A percentile compares a stretch with the other conserved stretches of the same genome.
Conservation (phyloP, 1,139 yeast genomes). For the Saccharomyces hybrid region DNA sequence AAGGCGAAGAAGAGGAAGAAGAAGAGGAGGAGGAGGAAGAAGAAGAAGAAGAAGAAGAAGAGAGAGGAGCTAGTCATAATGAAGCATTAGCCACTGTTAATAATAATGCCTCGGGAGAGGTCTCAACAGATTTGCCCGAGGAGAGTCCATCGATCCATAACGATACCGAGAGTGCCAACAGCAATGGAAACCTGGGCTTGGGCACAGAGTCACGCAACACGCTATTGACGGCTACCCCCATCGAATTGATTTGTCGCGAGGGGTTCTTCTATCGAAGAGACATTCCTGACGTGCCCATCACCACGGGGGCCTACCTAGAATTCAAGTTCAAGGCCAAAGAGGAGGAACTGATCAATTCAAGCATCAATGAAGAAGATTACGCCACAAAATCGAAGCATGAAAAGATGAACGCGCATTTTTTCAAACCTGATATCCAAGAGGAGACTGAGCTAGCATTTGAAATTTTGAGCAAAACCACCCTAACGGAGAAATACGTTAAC, state of each 20-base stretch:
- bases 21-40: too few relatives aligned
- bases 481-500: constrained; percentile 30
- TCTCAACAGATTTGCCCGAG: neutral
- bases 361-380: constrained; percentile 16
- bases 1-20: neutral
- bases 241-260: constrained; percentile 28
- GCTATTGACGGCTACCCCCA: constrained; percentile 23
- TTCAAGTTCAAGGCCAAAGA: constrained; percentile 27
- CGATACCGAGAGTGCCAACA: neutral
- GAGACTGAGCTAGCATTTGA: constrained; percentile 26
- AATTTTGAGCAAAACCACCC: constrained; percentile 22
- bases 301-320: constrained; percentile 26
- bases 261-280: constrained; percentile 28
- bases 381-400: constrained; percentile 20
- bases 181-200: neutral
- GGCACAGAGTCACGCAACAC: constrained; percentile 14
- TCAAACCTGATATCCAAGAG: constrained; percentile 22
- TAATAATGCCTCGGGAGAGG: neutral
- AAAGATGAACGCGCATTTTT: constrained; percentile 25
- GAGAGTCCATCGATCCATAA: neutral
- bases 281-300: constrained; percentile 22
- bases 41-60: neutral
- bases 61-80: neutral
- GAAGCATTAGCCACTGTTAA: neutral
- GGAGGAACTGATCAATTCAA: constrained; percentile 21